phyloP scores from a whole-genome alignment of 805 yeast species.

The Suhomyces sp. region DNA sequence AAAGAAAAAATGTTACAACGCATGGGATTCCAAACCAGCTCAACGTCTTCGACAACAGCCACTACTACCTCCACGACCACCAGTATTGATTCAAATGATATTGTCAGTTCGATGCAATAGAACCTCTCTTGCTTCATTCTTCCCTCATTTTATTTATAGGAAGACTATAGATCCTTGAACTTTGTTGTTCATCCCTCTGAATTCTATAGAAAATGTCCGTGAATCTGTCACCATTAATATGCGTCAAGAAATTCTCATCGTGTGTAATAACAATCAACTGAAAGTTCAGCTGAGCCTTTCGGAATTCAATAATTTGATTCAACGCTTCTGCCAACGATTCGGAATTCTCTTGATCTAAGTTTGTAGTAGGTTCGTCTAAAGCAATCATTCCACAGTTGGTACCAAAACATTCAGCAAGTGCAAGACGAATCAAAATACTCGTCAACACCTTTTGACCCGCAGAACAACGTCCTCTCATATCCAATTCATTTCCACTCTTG shows the following conservation, averaged over 20 bases:
- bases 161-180: conserved; percentile 63
- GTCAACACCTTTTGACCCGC: conserved; percentile 98
- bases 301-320: conserved; percentile 66
- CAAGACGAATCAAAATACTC: conserved; percentile 84
- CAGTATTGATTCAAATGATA: too few relatives aligned
- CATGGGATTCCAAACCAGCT: background rate
- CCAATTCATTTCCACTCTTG: conserved; percentile 86
- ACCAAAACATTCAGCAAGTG: conserved; percentile 95
- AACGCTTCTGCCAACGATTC: conserved; percentile 84
- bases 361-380: conserved; percentile 96
- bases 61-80: too few relatives aligned
- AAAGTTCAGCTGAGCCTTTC: conserved; percentile 81
- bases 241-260: conserved; percentile 84
- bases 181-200: conserved; percentile 76
- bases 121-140: background rate
- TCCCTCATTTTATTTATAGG: conserved; percentile 37
- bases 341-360: conserved; percentile 84
- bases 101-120: background rate
- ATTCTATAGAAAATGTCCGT: conserved; percentile 86
- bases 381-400: conserved; percentile 94
- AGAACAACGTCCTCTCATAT: conserved; percentile 97
- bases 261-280: conserved; percentile 95
- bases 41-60: too few relatives aligned
- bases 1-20: conserved; percentile 51
- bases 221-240: conserved; percentile 81